Conservation (phyloP, 345 rosid species). For the Populus simonii region DNA sequence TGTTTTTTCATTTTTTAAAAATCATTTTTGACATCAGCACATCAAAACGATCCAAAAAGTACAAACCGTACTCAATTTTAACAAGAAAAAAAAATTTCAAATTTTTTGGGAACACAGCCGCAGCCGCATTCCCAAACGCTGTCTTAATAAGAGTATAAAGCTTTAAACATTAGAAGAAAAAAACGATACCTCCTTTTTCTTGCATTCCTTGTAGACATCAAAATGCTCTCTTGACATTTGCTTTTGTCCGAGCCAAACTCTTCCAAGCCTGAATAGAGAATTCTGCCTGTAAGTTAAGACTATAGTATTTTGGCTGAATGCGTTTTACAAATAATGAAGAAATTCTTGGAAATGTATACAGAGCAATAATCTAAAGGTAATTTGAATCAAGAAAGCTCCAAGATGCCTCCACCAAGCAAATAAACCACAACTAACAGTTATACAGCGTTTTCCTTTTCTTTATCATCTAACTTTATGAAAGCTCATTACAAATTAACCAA, state of each 20-base stretch:
- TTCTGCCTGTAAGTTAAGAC: not conserved
- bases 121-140: too few relatives aligned
- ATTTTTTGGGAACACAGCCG: too few relatives aligned
- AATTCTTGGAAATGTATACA: not conserved
- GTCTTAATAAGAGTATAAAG: not conserved
- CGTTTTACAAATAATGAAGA: not conserved
- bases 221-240: slow-evolving; percentile 89
- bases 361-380: not conserved
- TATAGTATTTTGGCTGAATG: not conserved
- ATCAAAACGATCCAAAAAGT: too few relatives aligned
- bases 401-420: not conserved
- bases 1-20: too few relatives aligned
- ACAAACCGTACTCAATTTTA: too few relatives aligned
- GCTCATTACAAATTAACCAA: not conserved
- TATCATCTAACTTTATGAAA: not conserved
- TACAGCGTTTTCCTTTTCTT: not conserved
- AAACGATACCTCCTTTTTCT: slow-evolving; percentile 75
- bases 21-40: too few relatives aligned
- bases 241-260: slow-evolving; percentile 78
- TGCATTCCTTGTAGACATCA: slow-evolving; percentile 92
- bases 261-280: slow-evolving; percentile 64
- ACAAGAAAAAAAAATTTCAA: too few relatives aligned
- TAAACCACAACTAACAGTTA: not conserved
- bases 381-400: not conserved
- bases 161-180: not conserved